These are phyloP conservation scores for Leptographium galeiforme DNA, from an alignment of 2,329 filamentous ascomycete genomes.

Conservation along the genomic window DNA sequence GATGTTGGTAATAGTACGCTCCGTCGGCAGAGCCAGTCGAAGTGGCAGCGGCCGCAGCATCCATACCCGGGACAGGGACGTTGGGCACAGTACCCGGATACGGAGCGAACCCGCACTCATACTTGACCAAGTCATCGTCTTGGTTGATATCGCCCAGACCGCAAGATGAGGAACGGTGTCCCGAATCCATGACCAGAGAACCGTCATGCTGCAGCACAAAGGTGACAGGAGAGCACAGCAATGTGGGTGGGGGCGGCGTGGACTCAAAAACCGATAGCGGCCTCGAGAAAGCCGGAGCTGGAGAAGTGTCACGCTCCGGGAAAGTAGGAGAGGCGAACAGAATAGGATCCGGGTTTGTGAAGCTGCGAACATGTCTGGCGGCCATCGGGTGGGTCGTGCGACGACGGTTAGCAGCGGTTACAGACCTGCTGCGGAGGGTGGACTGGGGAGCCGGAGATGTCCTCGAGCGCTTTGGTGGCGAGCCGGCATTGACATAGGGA, in stretches of 20 bases:
- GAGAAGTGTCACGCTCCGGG: conserved; percentile 16
- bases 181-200: conserved; percentile 12
- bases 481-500: conserved; percentile 21
- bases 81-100: conserved; percentile 53
- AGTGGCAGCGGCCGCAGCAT: conserved; percentile 13
- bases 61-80: background rate
- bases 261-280: conserved; percentile 8
- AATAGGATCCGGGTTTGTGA: conserved; percentile 47
- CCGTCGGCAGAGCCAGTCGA: conserved; percentile 16
- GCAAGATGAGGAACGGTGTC: conserved; percentile 52
- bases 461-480: conserved; percentile 42
- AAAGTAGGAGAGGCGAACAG: conserved; percentile 25
- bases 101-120: conserved; percentile 68
- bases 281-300: conserved; percentile 20
- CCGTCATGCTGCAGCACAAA: conserved; percentile 29
- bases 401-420: conserved; percentile 1
- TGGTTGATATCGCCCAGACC: conserved; percentile 43
- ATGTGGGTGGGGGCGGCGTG: conserved; percentile 28
- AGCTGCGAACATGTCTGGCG: conserved; percentile 41
- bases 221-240: conserved; percentile 55
- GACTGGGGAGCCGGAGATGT: conserved; percentile 28
- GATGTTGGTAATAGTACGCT: conserved; percentile 31
- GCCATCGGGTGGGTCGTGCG: conserved; percentile 18
- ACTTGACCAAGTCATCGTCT: conserved; percentile 27
- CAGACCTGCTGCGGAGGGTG: conserved; percentile 14